Evolutionary conservation across 202 grass and related monocot species (phyloP).

Genomic region (Setaria viridis): DNA sequence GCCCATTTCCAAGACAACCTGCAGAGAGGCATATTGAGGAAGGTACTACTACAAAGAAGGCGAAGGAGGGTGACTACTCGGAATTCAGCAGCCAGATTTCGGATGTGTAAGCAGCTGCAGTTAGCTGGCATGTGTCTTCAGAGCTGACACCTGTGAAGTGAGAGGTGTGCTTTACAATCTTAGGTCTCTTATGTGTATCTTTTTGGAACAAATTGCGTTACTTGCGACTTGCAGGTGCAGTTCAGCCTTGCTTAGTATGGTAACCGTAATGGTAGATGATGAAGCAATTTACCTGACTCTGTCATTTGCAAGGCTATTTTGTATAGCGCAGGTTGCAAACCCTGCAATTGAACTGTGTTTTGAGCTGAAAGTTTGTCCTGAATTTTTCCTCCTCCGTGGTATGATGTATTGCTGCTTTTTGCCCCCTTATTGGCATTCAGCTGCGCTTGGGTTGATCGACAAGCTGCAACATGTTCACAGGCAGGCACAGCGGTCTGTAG

Average conservation of each 20-base stretch:
- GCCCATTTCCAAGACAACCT: slow-evolving; percentile 42
- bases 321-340: slow-evolving; percentile 28
- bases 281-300: slow-evolving; percentile 1
- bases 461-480: too few relatives aligned
- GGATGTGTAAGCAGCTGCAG: slow-evolving; percentile 73
- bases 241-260: background rate
- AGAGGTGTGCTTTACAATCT: slow-evolving; percentile 3
- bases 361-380: background rate
- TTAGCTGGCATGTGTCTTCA: background rate
- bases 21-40: slow-evolving; percentile 41
- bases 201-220: background rate
- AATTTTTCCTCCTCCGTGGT: background rate
- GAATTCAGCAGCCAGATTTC: slow-evolving; percentile 70
- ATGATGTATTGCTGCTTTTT: background rate
- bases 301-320: slow-evolving; percentile 15
- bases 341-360: background rate
- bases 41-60: slow-evolving; percentile 35
- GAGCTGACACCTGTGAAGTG: slow-evolving; percentile 10
- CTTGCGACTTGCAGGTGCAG: background rate
- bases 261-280: slow-evolving; percentile 3
- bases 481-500: background rate
- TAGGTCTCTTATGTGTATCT: background rate
- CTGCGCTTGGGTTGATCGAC: background rate
- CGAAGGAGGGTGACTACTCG: slow-evolving; percentile 53
- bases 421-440: background rate